Conservation (phyloP, 345 rosid genomes). For the Stellera chamaejasme region DNA sequence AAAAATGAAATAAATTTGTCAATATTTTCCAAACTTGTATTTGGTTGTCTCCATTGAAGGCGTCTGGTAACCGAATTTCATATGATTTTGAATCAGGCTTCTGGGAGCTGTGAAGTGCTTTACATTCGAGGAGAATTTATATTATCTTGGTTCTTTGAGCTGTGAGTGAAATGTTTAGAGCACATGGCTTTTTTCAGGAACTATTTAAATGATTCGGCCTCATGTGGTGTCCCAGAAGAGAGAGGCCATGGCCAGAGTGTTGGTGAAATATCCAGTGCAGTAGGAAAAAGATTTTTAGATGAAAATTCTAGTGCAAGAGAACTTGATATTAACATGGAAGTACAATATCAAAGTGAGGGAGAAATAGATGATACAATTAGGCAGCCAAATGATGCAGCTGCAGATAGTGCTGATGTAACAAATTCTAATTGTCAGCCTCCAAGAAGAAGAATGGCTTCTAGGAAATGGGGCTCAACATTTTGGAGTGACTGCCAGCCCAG, state of each 20-base stretch:
- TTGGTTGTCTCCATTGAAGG: not conserved
- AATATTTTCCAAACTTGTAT: not conserved
- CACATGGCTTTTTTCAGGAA: slow-evolving; percentile 85
- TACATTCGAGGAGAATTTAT: not conserved
- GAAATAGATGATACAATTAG: slow-evolving; percentile 50
- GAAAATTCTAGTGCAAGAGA: slow-evolving; percentile 49
- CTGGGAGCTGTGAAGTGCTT: slow-evolving; percentile 10
- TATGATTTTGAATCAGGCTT: slow-evolving; percentile 15
- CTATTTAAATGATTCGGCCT: slow-evolving; percentile 46
- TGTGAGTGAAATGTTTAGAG: slow-evolving; percentile 5
- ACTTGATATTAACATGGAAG: slow-evolving; percentile 70
- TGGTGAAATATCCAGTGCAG: slow-evolving; percentile 33
- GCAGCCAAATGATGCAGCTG: slow-evolving; percentile 32
- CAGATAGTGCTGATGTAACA: slow-evolving; percentile 24
- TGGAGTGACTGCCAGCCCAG: slow-evolving; percentile 99
- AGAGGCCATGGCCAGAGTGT: slow-evolving; percentile 38
- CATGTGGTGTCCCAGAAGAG: slow-evolving; percentile 55
- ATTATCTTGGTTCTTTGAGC: slow-evolving; percentile 1
- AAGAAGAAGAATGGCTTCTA: slow-evolving; percentile 63
- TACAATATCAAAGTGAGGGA: slow-evolving; percentile 60
- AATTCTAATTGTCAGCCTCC: slow-evolving; percentile 45
- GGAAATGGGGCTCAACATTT: slow-evolving; percentile 93
- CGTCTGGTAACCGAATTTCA: slow-evolving; percentile 6
- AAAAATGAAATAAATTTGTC: not conserved
- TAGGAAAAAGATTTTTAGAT: slow-evolving; percentile 39